A percentile compares a stretch with the other conserved stretches of the same genome.
These are phyloP conservation scores for Phalaenopsis equestris DNA, from an alignment of 106 monocot species.

Conservation along the genomic window DNA sequence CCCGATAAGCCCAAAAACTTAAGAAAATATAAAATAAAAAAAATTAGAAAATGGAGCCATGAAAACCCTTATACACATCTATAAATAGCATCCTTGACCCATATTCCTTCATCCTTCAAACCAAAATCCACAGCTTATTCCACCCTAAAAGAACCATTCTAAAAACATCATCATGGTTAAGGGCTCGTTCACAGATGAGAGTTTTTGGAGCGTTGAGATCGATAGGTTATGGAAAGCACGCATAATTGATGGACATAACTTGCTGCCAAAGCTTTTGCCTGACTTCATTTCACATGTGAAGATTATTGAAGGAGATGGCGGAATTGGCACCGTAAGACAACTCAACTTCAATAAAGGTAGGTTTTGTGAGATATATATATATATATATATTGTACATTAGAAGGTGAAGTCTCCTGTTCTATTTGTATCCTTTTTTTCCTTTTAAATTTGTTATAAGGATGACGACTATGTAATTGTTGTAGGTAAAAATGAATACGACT, in stretches of 20 bases:
- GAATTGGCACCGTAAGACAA: constrained; percentile 10
- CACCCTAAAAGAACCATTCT: too few relatives aligned
- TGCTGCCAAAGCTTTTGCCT: constrained; percentile 10
- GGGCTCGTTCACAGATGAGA: constrained; percentile 4
- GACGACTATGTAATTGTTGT: background rate
- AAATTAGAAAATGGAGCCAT: too few relatives aligned
- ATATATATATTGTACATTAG: too few relatives aligned
- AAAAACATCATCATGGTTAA: constrained; percentile 6
- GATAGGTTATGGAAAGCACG: constrained; percentile 17
- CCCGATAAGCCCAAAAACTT: too few relatives aligned
- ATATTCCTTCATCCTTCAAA: too few relatives aligned
- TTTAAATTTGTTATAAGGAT: background rate
- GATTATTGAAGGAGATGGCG: constrained; percentile 18
- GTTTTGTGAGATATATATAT: background rate
- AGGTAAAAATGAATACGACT: background rate
- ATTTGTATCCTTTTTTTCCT: too few relatives aligned
- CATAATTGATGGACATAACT: constrained; percentile 3
- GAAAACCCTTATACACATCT: too few relatives aligned
- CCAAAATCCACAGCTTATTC: too few relatives aligned
- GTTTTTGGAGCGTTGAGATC: background rate
- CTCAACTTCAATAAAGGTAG: constrained; percentile 11
- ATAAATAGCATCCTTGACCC: too few relatives aligned
- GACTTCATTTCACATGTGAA: constrained; percentile 6
- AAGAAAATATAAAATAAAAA: too few relatives aligned
- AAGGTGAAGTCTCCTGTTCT: too few relatives aligned